phyloP scores from a whole-genome alignment of 495 filamentous ascomycete genomes.

The Aspergillus wentii region DNA sequence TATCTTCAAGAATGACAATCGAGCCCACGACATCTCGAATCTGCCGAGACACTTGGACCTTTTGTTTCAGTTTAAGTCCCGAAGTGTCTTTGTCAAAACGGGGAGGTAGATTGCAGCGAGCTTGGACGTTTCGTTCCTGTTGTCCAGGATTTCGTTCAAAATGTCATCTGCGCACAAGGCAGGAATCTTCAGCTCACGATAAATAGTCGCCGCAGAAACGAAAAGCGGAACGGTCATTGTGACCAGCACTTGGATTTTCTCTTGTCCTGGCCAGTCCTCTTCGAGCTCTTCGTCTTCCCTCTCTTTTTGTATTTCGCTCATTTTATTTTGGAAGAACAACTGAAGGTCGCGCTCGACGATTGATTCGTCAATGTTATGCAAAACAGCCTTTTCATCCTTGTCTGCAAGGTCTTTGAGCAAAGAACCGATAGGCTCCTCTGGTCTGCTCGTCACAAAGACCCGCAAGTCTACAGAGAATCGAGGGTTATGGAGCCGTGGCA shows the following conservation, averaged over 20 bases:
- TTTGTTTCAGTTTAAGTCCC: not conserved
- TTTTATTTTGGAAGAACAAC: conserved; percentile 11
- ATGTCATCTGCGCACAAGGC: conserved; percentile 9
- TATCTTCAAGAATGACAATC: conserved; percentile 18
- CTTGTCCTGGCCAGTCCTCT: conserved; percentile 43
- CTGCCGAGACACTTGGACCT: conserved; percentile 5
- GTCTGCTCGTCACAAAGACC: conserved; percentile 40
- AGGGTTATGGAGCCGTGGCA: conserved; percentile 15
- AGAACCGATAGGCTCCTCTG: conserved; percentile 38
- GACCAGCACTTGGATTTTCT: conserved; percentile 4
- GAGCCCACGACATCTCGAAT: conserved; percentile 14
- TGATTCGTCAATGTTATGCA: conserved; percentile 12
- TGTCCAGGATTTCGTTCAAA: conserved; percentile 11
- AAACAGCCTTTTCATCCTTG: conserved; percentile 11
- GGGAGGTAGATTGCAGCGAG: conserved; percentile 19
- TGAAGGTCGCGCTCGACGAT: conserved; percentile 20
- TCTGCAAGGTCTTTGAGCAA: conserved; percentile 20
- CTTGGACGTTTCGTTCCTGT: conserved; percentile 6
- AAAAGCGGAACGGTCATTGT: conserved; percentile 20
- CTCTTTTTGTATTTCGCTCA: conserved; percentile 12
- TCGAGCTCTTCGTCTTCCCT: conserved; percentile 2
- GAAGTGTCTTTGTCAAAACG: conserved; percentile 14
- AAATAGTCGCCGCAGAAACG: conserved; percentile 24
- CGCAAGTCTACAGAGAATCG: conserved; percentile 11
- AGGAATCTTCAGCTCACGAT: conserved; percentile 13